These are phyloP conservation scores for Closterium sp. DNA, from an alignment of 139 green algal genomes.

Conservation along the genomic window DNA sequence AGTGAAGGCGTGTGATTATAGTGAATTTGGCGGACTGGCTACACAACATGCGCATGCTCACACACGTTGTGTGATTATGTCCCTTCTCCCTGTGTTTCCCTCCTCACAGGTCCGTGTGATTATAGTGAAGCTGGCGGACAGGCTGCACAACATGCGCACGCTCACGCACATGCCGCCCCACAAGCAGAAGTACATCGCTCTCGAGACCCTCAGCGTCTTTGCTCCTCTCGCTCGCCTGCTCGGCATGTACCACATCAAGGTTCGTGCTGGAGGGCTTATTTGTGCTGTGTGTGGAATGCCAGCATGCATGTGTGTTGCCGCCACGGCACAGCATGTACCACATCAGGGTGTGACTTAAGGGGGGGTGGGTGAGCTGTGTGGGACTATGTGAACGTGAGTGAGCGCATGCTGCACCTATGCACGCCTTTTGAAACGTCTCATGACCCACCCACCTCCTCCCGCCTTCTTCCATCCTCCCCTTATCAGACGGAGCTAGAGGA, in stretches of 20 bases:
- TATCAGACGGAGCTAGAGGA: slow-evolving; percentile 78
- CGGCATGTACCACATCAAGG: slow-evolving; percentile 82
- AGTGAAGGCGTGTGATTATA: slow-evolving; percentile 88
- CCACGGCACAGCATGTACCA: too few species aligned
- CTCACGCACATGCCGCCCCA: slow-evolving; percentile 73
- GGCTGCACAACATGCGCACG: slow-evolving; percentile 95
- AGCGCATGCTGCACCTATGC: background rate
- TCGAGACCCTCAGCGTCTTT: slow-evolving; percentile 80
- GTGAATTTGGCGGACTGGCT: slow-evolving; percentile 90
- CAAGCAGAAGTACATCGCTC: slow-evolving; percentile 73
- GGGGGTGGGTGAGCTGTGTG: too few species aligned
- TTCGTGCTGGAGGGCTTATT: background rate
- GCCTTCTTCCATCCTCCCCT: background rate
- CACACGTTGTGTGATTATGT: too few species aligned
- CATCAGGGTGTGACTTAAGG: too few species aligned
- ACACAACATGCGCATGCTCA: slow-evolving; percentile 95
- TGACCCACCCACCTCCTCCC: background rate
- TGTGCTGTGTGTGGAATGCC: too few species aligned
- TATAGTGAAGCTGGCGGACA: slow-evolving; percentile 89
- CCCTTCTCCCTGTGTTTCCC: background rate
- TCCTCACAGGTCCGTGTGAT: slow-evolving; percentile 72
- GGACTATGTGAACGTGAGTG: background rate
- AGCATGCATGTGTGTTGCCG: too few species aligned
- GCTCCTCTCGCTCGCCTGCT: slow-evolving; percentile 79
- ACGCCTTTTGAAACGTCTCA: background rate